Evolutionary conservation across 2,329 filamentous ascomycete genomes (phyloP), one percentile per base, ranked within the genome.

Genomic region (Eutypella sp.): DNA sequence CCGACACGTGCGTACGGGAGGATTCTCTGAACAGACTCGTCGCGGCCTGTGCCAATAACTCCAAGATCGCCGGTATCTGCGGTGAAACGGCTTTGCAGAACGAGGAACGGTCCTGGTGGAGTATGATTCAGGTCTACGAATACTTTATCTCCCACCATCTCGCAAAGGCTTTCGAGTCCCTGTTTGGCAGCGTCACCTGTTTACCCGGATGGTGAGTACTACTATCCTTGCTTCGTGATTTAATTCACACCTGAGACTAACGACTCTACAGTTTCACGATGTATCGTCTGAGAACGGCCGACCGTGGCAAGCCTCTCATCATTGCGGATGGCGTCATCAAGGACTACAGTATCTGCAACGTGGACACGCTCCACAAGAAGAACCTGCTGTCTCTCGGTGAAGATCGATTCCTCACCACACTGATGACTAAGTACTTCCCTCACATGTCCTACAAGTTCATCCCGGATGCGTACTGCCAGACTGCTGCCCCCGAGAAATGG

Each of bases 81-180:
- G 93, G 93, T 70, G 93, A 99, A 69, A 99, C 93, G 0, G 87
- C 87, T 15, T 76, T 99, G 40, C 91, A 85, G 52, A 99, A 99
- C 63, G 87, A 90, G 49, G 96, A 96, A 67, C 79, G 86, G 6
- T 96, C 92, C 1, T 89, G 95, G 62, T 82, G 95, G 56, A 99
- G 93, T 42, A 97, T 97, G 92, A 99, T 99, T 65, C 93, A 99
- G 69, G 92, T 99, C 27, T 99, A 97, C 75, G 92, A 99, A 69
- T 99, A 99, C 77, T 99, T 91, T 74, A 99, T 99, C 61, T 97
- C 92, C 42, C 92, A 99, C 75, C 95, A 97, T 66, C 71, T 99
- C 57, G 85, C 88, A 57, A 97, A 99, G 72, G 93, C 92, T 11
- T 99, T 99, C 66, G 92, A 97, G 70, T 93, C 87, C 70, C 77